Percentiles rank a stretch among this genome's conserved stretches.
These are phyloP conservation scores for Sinapis alba DNA, from an alignment of 441 rosid species.

Conservation along the genomic window DNA sequence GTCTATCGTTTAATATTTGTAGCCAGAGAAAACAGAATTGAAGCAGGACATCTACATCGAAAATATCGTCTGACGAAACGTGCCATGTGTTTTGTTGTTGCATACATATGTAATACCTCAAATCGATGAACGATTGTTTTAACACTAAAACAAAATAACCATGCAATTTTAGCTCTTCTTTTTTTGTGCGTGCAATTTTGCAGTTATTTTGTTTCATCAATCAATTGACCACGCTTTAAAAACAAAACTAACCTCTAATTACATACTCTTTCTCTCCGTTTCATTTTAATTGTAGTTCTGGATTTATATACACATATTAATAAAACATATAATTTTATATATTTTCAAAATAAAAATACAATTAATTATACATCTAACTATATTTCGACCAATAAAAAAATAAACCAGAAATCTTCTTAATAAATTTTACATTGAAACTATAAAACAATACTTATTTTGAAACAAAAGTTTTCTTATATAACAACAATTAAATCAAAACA, in stretches of 20 bases:
- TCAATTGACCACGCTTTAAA: not conserved
- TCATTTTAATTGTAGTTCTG: no score
- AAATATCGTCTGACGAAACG: slow-evolving; percentile 28
- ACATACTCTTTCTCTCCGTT: no score
- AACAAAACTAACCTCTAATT: not conserved
- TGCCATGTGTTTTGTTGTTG: slow-evolving; percentile 33
- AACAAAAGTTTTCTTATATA: no score
- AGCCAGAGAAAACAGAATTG: slow-evolving; percentile 14
- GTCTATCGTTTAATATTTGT: not conserved
- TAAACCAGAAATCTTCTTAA: no score
- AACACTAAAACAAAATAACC: slow-evolving; percentile 3
- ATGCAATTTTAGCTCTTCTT: not conserved
- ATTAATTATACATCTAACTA: no score
- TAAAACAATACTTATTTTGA: no score
- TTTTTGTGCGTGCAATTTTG: not conserved
- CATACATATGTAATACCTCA: slow-evolving; percentile 15
- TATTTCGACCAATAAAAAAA: no score
- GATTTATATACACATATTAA: no score
- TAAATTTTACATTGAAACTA: no score
- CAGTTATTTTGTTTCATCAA: not conserved
- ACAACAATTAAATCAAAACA: no score
- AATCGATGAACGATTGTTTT: slow-evolving; percentile 4
- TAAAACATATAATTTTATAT: no score
- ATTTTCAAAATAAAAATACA: no score
- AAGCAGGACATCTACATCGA: slow-evolving; percentile 32